phyloP scores from a whole-genome alignment of 768 basidiomycete genomes.

The Crepidotus variabilis region DNA sequence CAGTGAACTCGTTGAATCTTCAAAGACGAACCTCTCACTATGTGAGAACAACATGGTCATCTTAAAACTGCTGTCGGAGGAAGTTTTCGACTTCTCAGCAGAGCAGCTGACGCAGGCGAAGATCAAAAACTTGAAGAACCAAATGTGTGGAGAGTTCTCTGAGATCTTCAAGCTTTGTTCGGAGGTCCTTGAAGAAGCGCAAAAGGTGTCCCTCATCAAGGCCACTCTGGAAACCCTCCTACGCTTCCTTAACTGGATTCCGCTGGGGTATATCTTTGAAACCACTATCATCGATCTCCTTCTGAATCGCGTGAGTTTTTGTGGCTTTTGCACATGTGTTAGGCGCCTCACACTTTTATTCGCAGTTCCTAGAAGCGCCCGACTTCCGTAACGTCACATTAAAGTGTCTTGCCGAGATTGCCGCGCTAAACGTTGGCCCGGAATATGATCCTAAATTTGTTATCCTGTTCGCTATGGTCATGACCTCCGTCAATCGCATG shows the following conservation, averaged over 20 bases:
- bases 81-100: conserved; percentile 98
- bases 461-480: conserved; percentile 95
- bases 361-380: conserved; percentile 90
- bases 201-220: conserved; percentile 91
- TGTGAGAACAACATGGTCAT: conserved; percentile 99
- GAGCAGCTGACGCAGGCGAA: conserved; percentile 98
- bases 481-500: conserved; percentile 97
- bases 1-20: conserved; percentile 94
- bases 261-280: conserved; percentile 97
- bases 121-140: conserved; percentile 95
- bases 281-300: conserved; percentile 95
- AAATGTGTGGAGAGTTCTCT: conserved; percentile 95
- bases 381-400: conserved; percentile 97
- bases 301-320: conserved; percentile 73
- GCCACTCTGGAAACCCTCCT: conserved; percentile 93
- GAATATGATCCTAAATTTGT: conserved; percentile 99
- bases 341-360: conserved; percentile 9
- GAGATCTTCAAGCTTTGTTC: conserved; percentile 98
- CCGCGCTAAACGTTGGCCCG: conserved; percentile 87
- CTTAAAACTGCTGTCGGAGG: conserved; percentile 93
- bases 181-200: conserved; percentile 96
- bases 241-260: conserved; percentile 98
- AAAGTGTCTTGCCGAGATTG: conserved; percentile 96
- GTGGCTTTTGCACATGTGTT: conserved; percentile 2
- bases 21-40: conserved; percentile 90